These are phyloP conservation scores for Aspergillus niger DNA, from an alignment of 2,329 filamentous ascomycete genomes.

Conservation along the genomic window DNA sequence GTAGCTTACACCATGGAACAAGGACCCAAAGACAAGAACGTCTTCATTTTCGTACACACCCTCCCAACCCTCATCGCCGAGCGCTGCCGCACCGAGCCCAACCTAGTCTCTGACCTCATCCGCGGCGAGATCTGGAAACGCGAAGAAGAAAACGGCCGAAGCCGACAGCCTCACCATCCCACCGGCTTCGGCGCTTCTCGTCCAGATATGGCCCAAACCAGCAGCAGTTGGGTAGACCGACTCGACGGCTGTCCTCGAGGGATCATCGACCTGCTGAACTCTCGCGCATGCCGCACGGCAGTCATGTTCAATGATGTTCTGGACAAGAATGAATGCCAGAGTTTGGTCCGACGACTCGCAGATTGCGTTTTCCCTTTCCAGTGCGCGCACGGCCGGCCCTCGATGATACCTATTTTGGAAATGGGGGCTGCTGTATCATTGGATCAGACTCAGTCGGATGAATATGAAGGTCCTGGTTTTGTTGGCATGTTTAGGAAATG, in stretches of 20 bases:
- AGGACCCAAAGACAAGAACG: constrained; percentile 12
- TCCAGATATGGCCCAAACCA: not conserved
- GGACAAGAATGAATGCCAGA: constrained; percentile 40
- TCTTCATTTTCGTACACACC: constrained; percentile 52
- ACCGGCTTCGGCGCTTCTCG: not conserved
- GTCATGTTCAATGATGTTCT: constrained; percentile 56
- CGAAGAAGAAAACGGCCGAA: constrained; percentile 53
- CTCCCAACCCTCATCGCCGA: constrained; percentile 75
- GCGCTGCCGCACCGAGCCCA: constrained; percentile 71
- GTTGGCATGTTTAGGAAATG: constrained; percentile 16
- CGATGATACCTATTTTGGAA: constrained; percentile 49
- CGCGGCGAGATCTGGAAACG: constrained; percentile 72
- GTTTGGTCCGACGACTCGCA: constrained; percentile 41
- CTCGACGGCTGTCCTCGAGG: constrained; percentile 72
- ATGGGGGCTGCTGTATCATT: constrained; percentile 17
- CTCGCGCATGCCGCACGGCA: constrained; percentile 51
- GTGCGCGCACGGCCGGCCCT: constrained; percentile 54
- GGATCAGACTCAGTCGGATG: not conserved
- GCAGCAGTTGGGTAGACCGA: constrained; percentile 57
- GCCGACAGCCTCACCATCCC: constrained; percentile 9
- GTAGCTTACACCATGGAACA: constrained; percentile 61
- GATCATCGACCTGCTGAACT: constrained; percentile 65
- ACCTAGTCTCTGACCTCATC: constrained; percentile 71
- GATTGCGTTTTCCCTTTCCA: constrained; percentile 52
- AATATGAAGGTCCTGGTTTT: constrained; percentile 13